Percentiles rank a stretch among this genome's conserved stretches.
phyloP scores from a whole-genome alignment of 495 filamentous ascomycete genomes.

The Penicillium argentinense region DNA sequence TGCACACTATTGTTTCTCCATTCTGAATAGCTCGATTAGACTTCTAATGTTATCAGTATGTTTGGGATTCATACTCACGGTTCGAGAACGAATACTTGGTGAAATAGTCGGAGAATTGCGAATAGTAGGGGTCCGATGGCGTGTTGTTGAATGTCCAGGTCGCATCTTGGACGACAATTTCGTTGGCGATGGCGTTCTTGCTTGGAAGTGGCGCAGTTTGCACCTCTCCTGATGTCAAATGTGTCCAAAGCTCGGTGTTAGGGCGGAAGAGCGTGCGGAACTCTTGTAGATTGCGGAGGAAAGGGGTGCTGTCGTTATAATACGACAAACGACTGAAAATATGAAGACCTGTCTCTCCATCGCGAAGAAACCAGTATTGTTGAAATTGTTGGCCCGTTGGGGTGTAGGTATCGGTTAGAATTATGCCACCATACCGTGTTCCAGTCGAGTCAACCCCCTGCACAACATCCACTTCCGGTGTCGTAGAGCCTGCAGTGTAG shows the following conservation, averaged over 20 bases:
- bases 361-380: conserved; percentile 58
- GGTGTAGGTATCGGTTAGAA: conserved; percentile 52
- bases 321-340: conserved; percentile 55
- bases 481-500: conserved; percentile 52
- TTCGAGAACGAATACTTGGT: conserved; percentile 59
- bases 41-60: neutral
- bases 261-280: conserved; percentile 56
- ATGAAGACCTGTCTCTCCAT: conserved; percentile 56
- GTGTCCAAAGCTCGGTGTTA: conserved; percentile 55
- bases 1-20: conserved; percentile 56
- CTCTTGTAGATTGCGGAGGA: conserved; percentile 54
- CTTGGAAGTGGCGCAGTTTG: conserved; percentile 54
- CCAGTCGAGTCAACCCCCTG: conserved; percentile 49
- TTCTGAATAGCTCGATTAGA: conserved; percentile 11
- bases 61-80: conserved; percentile 9
- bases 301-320: conserved; percentile 51
- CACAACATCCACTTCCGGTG: conserved; percentile 43
- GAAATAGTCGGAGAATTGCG: conserved; percentile 55
- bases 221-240: conserved; percentile 49
- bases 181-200: conserved; percentile 35
- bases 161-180: conserved; percentile 56
- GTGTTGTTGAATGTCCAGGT: conserved; percentile 56
- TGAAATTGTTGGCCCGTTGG: conserved; percentile 52
- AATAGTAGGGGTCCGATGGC: conserved; percentile 48
- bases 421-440: conserved; percentile 48